phyloP scores from a whole-genome alignment of 2,329 filamentous ascomycete genomes.

The Claviceps citrina region DNA sequence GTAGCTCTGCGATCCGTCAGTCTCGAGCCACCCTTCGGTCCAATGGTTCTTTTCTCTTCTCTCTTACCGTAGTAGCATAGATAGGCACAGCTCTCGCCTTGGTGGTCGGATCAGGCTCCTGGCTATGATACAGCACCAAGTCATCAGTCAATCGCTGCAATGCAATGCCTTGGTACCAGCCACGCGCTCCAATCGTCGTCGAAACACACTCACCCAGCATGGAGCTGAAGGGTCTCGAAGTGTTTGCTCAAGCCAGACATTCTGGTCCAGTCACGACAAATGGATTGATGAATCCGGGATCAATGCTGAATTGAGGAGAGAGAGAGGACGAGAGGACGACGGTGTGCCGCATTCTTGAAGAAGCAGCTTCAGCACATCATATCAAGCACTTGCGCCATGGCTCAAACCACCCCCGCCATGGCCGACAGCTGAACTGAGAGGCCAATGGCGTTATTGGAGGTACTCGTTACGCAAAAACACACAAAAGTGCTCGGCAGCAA shows the following conservation, averaged over 20 bases:
- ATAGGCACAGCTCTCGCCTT: slow-evolving; percentile 88
- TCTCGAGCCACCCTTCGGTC: not conserved
- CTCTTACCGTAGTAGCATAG: slow-evolving; percentile 63
- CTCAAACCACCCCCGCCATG: not conserved
- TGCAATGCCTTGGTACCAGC: not conserved
- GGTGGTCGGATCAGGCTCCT: slow-evolving; percentile 64
- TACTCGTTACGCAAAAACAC: slow-evolving; percentile 1
- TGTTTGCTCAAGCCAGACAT: slow-evolving; percentile 36
- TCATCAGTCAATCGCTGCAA: not conserved
- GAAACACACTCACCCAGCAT: slow-evolving; percentile 52
- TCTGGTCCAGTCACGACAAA: too few relatives aligned
- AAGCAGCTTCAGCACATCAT: not conserved
- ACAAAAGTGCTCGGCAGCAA: too few relatives aligned
- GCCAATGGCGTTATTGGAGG: slow-evolving; percentile 6
- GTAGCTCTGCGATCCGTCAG: slow-evolving; percentile 45
- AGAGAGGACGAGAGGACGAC: not conserved
- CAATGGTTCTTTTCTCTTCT: not conserved
- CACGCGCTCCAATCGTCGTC: too few relatives aligned
- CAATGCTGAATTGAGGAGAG: not conserved
- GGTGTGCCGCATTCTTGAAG: not conserved
- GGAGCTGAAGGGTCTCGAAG: slow-evolving; percentile 76
- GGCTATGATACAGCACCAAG: slow-evolving; percentile 31
- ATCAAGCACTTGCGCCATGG: not conserved
- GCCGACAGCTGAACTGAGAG: not conserved
- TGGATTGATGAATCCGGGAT: not conserved